phyloP scores from a whole-genome alignment of 2,329 filamentous ascomycete species.

The Monilinia vaccinii-corymbosi region DNA sequence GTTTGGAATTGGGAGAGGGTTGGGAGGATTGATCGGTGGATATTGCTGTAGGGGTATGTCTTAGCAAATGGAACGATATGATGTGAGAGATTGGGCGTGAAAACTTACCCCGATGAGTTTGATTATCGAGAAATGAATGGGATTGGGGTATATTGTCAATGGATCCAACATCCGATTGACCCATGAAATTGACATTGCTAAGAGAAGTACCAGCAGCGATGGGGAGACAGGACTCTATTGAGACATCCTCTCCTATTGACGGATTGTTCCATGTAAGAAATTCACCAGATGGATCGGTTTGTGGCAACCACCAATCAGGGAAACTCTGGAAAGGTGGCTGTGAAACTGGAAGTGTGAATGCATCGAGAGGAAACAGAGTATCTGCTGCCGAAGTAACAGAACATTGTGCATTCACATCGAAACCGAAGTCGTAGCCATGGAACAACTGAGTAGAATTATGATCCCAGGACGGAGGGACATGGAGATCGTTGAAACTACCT shows the following conservation, averaged over 20 bases:
- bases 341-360: neutral
- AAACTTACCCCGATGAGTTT: neutral
- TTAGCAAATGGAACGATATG: neutral
- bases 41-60: neutral
- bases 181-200: constrained; percentile 3
- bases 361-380: neutral
- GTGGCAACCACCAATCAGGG: constrained; percentile 6
- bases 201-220: constrained; percentile 5
- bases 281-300: constrained; percentile 7
- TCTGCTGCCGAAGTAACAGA: neutral
- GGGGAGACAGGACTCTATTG: constrained; percentile 1
- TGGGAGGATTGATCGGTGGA: neutral
- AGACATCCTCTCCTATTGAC: neutral
- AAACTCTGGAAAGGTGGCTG: neutral
- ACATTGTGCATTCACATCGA: neutral
- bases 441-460: neutral
- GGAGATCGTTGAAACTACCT: constrained; percentile 1
- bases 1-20: neutral
- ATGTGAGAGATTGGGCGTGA: neutral
- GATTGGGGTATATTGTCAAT: constrained; percentile 1
- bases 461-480: neutral
- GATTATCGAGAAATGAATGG: constrained; percentile 7
- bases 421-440: constrained; percentile 8
- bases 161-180: constrained; percentile 7
- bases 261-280: neutral